phyloP scores from a whole-genome alignment of 2,329 filamentous ascomycete genomes.

The Aspergillus uvarum region DNA sequence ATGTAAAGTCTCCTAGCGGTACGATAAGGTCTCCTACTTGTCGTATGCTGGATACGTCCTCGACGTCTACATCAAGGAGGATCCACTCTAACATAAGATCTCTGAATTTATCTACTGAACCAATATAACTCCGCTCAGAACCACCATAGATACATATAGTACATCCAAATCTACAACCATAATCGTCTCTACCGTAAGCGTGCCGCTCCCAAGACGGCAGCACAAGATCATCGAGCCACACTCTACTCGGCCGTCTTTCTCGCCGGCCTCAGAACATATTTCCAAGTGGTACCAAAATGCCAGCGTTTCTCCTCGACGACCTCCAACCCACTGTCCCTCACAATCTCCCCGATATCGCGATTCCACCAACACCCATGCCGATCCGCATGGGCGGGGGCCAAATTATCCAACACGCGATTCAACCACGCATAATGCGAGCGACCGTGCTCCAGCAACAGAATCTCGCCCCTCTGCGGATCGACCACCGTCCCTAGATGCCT shows the following conservation, averaged over 20 bases:
- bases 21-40: too few relatives aligned
- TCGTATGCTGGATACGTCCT: too few relatives aligned
- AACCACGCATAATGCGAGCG: slow-evolving; percentile 48
- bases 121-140: too few relatives aligned
- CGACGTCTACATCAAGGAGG: too few relatives aligned
- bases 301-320: slow-evolving; percentile 48
- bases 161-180: neutral
- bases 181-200: neutral
- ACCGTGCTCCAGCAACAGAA: slow-evolving; percentile 52
- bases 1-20: too few relatives aligned
- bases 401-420: slow-evolving; percentile 49
- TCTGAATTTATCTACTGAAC: too few relatives aligned
- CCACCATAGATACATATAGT: too few relatives aligned
- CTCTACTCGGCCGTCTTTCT: neutral
- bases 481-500: slow-evolving; percentile 41
- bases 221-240: neutral
- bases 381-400: slow-evolving; percentile 49
- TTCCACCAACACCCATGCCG: slow-evolving; percentile 56
- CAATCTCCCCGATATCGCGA: slow-evolving; percentile 50
- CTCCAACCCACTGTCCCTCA: slow-evolving; percentile 49
- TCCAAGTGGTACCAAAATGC: slow-evolving; percentile 52
- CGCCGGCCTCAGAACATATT: slow-evolving; percentile 40
- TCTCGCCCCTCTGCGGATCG: slow-evolving; percentile 41
- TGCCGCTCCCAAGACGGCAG: neutral
- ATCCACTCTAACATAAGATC: too few relatives aligned